Percentiles rank a stretch among this genome's conserved stretches.
Conservation (phyloP, 495 filamentous ascomycete genomes). For the Penicillium maclennaniae region DNA sequence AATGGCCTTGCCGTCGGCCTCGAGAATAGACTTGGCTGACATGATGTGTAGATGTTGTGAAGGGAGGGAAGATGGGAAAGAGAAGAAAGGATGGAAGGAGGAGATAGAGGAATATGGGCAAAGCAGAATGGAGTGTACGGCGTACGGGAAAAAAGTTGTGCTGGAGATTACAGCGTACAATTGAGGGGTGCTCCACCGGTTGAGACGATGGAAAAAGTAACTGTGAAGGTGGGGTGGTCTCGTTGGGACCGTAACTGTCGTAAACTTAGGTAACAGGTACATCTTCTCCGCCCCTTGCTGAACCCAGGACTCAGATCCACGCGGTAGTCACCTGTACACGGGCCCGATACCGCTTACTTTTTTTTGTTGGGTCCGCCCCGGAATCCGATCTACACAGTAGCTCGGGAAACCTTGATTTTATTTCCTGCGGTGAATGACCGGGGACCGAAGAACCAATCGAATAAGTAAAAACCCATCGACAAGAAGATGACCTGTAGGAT, state of each 20-base stretch:
- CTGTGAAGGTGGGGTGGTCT: not conserved
- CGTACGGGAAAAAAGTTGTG: constrained; percentile 28
- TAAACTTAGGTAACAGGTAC: not conserved
- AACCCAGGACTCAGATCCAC: constrained; percentile 3
- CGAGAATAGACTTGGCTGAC: constrained; percentile 97
- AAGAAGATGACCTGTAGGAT: not conserved
- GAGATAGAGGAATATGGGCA: constrained; percentile 14
- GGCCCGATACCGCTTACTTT: constrained; percentile 1
- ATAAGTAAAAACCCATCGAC: not conserved
- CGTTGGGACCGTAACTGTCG: not conserved
- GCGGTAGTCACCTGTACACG: constrained; percentile 1
- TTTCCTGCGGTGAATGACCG: not conserved
- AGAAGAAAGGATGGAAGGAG: constrained; percentile 11
- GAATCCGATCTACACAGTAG: constrained; percentile 9
- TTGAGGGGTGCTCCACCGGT: constrained; percentile 24
- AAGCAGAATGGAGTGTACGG: constrained; percentile 18
- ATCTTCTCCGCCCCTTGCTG: not conserved
- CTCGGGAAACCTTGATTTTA: not conserved
- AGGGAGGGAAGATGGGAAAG: constrained; percentile 11
- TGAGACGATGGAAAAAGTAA: constrained; percentile 12
- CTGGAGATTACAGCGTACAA: constrained; percentile 38
- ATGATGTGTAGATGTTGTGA: constrained; percentile 50
- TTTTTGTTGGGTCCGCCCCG: constrained; percentile 4
- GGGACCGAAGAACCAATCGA: not conserved
- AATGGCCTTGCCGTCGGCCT: constrained; percentile 99